Base-by-base conservation (phyloP, 306 rosid genomes). In the Gastrolobium villosum region DNA sequence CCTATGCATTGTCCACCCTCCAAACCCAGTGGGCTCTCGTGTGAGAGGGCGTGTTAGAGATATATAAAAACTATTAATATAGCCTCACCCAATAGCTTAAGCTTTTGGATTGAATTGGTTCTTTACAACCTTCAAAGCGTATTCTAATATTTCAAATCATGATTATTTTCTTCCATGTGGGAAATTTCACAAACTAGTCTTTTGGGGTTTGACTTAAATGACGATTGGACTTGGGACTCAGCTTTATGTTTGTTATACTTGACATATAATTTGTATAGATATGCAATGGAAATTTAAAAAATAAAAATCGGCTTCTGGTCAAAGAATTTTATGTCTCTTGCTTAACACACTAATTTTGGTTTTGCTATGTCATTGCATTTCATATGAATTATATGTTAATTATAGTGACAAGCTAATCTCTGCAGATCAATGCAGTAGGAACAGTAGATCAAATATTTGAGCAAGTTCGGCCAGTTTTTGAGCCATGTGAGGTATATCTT, bases 401-500 rank as follows among this genome's bases (percentile, higher is more conserved):
- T 70, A 32, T 59, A 20, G 52, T 77, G 82, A 72, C 56, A 57
- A 68, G n/a, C 60, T 64, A 28, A 52, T 77, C 39, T 79, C 50
- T 85, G 89, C 90, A 95, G 99, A 95, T 95, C 80, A 86, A 65
- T 43, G 99, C 94, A 70, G 91, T 92, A 56, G 99, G 99, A 83
- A 84, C 91, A 3, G 96, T 48, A 36, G 97, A 91, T 82, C 91
- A 92, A 84, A 87, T 95, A 87, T 95, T 92, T 83, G 89, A 95
- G 79, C 87, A 88, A 68, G 99, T 95, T 86, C 82, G 84, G 61
- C 99, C 89, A 65, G 49, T 86, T 85, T 95, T 92, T 75, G 87
- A 82, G 34, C 53, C 83, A 7, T 79, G 43, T 68, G 86, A 87
- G 97, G 99, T 92, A 87, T 74, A 65, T 49, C 26, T 79, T 54